Percentiles rank a stretch among this genome's conserved stretches.
Conservation (phyloP, 148 eudicot genomes). For the Fagopyrum esculentum region DNA sequence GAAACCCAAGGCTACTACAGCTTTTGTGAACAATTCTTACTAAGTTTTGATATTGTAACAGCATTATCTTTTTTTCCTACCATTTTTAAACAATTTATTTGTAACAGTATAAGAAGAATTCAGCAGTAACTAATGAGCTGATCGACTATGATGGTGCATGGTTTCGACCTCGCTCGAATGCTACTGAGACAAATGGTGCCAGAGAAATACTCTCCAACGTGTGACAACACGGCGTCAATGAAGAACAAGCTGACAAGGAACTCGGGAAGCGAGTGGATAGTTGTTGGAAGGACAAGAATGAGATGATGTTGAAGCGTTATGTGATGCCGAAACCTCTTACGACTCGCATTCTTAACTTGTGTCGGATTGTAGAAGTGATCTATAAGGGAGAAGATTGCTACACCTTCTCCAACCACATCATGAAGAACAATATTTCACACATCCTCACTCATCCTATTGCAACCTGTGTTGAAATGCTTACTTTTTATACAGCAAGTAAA, state of each 20-base stretch:
- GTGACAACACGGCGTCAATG: conserved; percentile 21
- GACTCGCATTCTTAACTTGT: conserved; percentile 26
- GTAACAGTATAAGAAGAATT: no score
- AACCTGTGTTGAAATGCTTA: no score
- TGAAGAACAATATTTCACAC: conserved; percentile 23
- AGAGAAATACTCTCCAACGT: conserved; percentile 7
- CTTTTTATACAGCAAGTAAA: background rate
- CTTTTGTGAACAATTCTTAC: no score
- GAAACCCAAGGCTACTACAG: no score
- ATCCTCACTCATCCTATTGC: conserved; percentile 22
- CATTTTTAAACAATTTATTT: no score
- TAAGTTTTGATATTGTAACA: no score
- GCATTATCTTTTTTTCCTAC: no score
- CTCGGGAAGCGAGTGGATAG: conserved; percentile 14
- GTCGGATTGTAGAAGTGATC: conserved; percentile 27
- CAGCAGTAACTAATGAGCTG: no score
- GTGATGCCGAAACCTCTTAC: conserved; percentile 25
- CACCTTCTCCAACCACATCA: conserved; percentile 20
- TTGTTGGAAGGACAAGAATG: conserved; percentile 40
- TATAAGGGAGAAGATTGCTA: conserved; percentile 43
- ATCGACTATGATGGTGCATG: no score
- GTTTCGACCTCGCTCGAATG: no score
- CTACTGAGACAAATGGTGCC: no score
- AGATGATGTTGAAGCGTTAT: conserved; percentile 26
- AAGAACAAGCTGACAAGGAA: conserved; percentile 21